phyloP scores from a whole-genome alignment of 139 green algal genomes.

The Haematococcus lacustris region DNA sequence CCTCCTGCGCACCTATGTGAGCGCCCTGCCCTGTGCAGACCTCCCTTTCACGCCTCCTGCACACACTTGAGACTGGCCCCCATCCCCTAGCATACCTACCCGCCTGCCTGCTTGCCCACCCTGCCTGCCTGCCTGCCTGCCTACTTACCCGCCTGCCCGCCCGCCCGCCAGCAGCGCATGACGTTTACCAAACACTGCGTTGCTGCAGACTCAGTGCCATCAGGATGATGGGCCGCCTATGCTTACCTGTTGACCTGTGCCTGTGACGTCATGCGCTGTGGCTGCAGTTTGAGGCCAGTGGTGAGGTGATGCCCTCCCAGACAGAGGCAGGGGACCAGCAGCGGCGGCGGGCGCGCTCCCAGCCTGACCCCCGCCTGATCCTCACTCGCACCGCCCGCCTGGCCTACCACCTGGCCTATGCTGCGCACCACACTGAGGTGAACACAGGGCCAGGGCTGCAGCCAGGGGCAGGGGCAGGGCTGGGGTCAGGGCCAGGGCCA shows the following conservation, averaged over 20 bases:
- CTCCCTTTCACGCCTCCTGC: background rate
- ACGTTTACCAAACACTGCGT: too few relatives aligned
- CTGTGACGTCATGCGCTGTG: background rate
- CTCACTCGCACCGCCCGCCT: slow-evolving; percentile 26
- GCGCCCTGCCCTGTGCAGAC: background rate
- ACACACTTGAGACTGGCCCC: background rate
- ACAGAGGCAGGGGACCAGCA: slow-evolving; percentile 20
- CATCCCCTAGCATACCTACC: background rate
- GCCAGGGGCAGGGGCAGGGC: too few relatives aligned
- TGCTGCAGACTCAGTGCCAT: background rate
- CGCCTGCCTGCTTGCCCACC: background rate
- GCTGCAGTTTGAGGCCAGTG: slow-evolving; percentile 18
- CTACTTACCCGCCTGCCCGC: too few relatives aligned
- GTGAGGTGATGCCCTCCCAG: slow-evolving; percentile 21
- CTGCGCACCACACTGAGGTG: background rate
- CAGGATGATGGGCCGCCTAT: background rate
- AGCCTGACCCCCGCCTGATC: slow-evolving; percentile 33
- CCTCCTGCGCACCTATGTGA: slow-evolving; percentile 26
- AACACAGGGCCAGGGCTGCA: background rate
- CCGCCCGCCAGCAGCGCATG: too few relatives aligned
- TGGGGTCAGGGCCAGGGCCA: too few relatives aligned
- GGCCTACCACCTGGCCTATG: slow-evolving; percentile 18
- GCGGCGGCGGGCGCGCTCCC: slow-evolving; percentile 13
- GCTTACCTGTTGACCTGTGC: too few relatives aligned
- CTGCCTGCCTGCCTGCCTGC: background rate